A percentile compares a stretch with the other conserved stretches of the same genome.
Conservation (phyloP, 169 alveolate genomes). For the Cryptosporidium meleagridis region DNA sequence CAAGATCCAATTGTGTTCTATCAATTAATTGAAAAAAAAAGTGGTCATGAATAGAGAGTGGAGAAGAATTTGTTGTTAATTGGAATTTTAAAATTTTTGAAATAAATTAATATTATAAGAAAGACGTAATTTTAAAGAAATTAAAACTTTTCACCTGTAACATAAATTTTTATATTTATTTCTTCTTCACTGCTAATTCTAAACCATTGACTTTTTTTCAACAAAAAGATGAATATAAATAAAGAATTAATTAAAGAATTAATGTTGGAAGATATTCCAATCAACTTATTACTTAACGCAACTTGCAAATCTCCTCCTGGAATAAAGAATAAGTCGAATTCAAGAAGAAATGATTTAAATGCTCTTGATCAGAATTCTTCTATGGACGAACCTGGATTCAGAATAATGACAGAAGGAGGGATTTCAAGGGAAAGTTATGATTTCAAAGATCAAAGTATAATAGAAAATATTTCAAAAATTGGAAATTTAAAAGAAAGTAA, state of each 20-base stretch:
- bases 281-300: slow-evolving; percentile 19
- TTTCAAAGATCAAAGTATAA: background rate
- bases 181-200: background rate
- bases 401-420: background rate
- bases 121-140: background rate
- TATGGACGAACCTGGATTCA: background rate
- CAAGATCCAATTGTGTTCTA: background rate
- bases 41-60: background rate
- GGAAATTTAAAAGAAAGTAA: background rate
- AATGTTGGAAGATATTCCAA: slow-evolving; percentile 18
- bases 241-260: slow-evolving; percentile 21
- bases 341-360: background rate
- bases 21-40: background rate
- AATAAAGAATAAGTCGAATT: background rate
- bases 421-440: background rate
- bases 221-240: background rate
- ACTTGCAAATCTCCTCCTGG: slow-evolving; percentile 72
- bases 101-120: background rate
- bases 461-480: background rate
- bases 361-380: background rate
- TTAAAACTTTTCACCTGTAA: background rate
- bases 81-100: background rate
- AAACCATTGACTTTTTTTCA: background rate
- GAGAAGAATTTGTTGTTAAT: background rate
- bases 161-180: too few species aligned